Percentiles rank a stretch among this genome's conserved stretches.
Evolutionary conservation across 1,139 yeast genomes (phyloP).

Genomic region (Magnusiomyces paraingens): DNA sequence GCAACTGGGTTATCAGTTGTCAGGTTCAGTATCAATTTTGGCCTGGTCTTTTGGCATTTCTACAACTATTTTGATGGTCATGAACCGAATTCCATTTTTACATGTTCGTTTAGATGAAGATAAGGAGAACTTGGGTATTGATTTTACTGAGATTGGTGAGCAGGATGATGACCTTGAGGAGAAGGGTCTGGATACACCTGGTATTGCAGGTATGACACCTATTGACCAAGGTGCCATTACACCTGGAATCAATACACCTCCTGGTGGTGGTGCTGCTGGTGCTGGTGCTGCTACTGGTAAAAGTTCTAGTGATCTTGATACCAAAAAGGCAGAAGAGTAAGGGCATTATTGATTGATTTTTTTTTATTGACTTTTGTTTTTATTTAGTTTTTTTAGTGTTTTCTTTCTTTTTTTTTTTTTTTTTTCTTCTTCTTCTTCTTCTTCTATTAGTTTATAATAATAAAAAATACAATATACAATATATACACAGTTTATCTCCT

Average conservation of each 20-base stretch:
- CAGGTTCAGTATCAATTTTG: constrained; percentile 69
- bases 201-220: not conserved
- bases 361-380: too few species aligned
- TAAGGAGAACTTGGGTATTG: constrained; percentile 87
- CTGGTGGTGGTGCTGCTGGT: too few species aligned
- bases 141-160: constrained; percentile 83
- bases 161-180: constrained; percentile 34
- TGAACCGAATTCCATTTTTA: constrained; percentile 79
- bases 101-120: constrained; percentile 82
- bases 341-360: too few species aligned
- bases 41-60: constrained; percentile 81
- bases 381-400: too few species aligned
- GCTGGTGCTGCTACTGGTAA: too few species aligned
- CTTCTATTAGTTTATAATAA: too few species aligned
- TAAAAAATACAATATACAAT: too few species aligned
- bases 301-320: too few species aligned
- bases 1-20: constrained; percentile 91
- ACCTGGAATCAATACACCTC: not conserved
- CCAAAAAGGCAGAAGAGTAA: too few species aligned
- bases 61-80: constrained; percentile 55
- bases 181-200: not conserved
- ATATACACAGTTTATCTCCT: too few species aligned
- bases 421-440: too few species aligned
- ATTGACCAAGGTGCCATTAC: not conserved
- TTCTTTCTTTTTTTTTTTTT: too few species aligned